phyloP scores from a whole-genome alignment of 495 filamentous ascomycete species.

The Tuber magnatum region DNA sequence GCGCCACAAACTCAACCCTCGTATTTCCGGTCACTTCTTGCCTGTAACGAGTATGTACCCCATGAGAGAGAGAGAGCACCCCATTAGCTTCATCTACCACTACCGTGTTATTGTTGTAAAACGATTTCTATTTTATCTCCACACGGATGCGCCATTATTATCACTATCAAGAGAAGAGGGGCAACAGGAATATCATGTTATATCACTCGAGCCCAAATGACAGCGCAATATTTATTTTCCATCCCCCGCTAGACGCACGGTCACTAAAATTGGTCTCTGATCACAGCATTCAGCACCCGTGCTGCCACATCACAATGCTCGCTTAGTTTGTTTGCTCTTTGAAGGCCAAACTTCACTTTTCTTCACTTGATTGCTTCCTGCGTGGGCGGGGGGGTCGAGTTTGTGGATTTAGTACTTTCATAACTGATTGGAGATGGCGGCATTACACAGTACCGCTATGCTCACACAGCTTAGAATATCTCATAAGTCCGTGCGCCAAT shows the following conservation, averaged over 20 bases:
- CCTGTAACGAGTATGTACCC: background rate
- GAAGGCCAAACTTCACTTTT: background rate
- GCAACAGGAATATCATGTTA: background rate
- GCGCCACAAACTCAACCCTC: no score
- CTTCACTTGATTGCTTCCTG: background rate
- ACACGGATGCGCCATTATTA: background rate
- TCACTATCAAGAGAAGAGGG: background rate
- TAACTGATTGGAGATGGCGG: background rate
- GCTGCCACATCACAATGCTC: background rate
- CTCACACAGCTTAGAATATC: background rate
- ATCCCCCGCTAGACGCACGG: background rate
- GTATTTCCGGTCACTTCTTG: no score
- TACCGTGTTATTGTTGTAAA: background rate
- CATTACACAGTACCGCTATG: background rate
- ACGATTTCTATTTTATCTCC: background rate
- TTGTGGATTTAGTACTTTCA: background rate
- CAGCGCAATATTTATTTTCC: background rate
- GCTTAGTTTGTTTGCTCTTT: background rate
- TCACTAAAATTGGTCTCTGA: background rate
- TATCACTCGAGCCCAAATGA: background rate
- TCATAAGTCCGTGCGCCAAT: background rate
- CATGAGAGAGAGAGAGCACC: background rate
- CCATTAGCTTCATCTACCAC: background rate
- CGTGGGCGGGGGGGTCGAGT: background rate
- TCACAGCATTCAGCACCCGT: background rate